A percentile compares a stretch with the other conserved stretches of the same genome.
These are phyloP conservation scores for Lizonia empirigonia DNA, from an alignment of 2,329 filamentous ascomycete genomes.

Conservation along the genomic window DNA sequence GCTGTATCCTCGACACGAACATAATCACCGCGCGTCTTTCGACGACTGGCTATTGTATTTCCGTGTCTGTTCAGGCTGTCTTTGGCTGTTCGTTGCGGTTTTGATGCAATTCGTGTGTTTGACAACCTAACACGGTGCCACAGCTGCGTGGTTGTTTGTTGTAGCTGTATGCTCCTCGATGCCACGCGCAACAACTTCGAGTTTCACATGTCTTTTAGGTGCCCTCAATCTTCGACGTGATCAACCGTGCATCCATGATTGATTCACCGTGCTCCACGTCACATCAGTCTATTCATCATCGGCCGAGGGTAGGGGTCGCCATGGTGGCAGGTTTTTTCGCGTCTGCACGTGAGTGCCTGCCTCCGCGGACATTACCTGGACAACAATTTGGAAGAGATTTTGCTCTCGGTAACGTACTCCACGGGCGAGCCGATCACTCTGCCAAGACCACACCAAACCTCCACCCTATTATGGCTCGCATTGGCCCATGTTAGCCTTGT, in stretches of 20 bases:
- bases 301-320: too few relatives aligned
- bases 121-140: neutral
- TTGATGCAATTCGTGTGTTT: neutral
- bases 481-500: too few relatives aligned
- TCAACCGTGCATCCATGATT: neutral
- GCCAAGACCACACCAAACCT: too few relatives aligned
- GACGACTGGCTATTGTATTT: neutral
- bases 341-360: slow-evolving; percentile 3
- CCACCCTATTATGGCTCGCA: too few relatives aligned
- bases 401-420: too few relatives aligned
- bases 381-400: neutral
- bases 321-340: too few relatives aligned
- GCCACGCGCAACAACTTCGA: slow-evolving; percentile 1
- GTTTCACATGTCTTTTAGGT: neutral
- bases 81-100: too few relatives aligned
- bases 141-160: neutral
- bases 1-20: slow-evolving; percentile 20
- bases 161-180: neutral
- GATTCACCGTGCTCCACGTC: neutral
- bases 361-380: neutral
- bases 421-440: too few relatives aligned
- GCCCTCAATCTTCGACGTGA: neutral
- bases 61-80: neutral
- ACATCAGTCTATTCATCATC: neutral
- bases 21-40: slow-evolving; percentile 20